phyloP scores from a whole-genome alignment of 2,329 filamentous ascomycete genomes.

The Pseudogymnoascus sp. region DNA sequence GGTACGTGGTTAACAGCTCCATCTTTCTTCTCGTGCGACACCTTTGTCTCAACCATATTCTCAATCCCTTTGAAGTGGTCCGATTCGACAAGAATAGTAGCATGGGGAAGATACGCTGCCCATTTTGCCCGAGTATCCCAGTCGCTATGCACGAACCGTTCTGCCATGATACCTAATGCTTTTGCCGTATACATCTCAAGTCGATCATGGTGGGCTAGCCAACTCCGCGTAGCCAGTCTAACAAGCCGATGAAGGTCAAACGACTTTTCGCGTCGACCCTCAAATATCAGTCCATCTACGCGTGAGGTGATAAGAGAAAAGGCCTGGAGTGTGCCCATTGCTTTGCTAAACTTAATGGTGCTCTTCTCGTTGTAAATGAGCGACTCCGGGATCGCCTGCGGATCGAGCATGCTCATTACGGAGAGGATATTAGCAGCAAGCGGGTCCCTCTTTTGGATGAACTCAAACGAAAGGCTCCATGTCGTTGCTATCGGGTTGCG shows the following conservation, averaged over 20 bases:
- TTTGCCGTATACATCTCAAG: background rate
- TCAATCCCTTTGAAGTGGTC: background rate
- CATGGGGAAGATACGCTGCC: background rate
- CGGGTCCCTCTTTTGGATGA: slow-evolving; percentile 25
- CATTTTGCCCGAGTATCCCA: background rate
- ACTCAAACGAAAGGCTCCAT: slow-evolving; percentile 31
- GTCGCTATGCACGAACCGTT: background rate
- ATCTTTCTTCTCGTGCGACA: background rate
- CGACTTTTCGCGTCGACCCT: slow-evolving; percentile 7
- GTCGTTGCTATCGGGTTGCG: slow-evolving; percentile 30
- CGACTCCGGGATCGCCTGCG: slow-evolving; percentile 26
- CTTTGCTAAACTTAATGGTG: slow-evolving; percentile 16
- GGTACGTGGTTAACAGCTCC: background rate
- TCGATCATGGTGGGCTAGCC: slow-evolving; percentile 18
- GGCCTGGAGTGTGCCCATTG: slow-evolving; percentile 26
- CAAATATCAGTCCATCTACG: slow-evolving; percentile 5
- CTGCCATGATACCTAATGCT: background rate
- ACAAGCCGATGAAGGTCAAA: slow-evolving; percentile 31
- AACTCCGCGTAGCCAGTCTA: slow-evolving; percentile 27
- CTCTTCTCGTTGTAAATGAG: slow-evolving; percentile 24
- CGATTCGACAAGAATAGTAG: background rate
- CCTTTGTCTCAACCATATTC: background rate
- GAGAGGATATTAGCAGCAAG: slow-evolving; percentile 30
- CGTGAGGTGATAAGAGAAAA: slow-evolving; percentile 27
- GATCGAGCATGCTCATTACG: slow-evolving; percentile 29